Base-by-base conservation (phyloP, 139 green algal genomes). In the Zygnema circumcarinatum region DNA sequence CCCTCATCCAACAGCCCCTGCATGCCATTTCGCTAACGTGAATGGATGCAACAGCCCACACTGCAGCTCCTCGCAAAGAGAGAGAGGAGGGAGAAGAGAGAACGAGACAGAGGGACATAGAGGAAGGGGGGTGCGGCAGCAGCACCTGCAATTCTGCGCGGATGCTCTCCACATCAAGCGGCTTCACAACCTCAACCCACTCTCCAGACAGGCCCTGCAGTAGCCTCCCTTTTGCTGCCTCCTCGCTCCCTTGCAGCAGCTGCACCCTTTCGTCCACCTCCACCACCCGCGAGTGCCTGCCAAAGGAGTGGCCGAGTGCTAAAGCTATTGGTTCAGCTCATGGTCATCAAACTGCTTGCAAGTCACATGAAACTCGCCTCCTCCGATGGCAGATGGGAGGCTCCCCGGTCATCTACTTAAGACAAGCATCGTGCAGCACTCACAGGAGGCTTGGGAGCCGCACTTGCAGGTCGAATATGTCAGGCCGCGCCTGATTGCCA, bases 181-280 rank as follows among this genome's bases (percentile, higher is more conserved):
- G 32, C 38, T 73, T 78, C 1, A 94, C 89, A 31, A 98, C 89
- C 29, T 88, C 90, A 72, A 98, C 92, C 36, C 79, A 79, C 92
- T 98, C 96, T 0, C 96, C 96, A 2, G 96, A 98, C 21, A 94
- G 73, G 0, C 90, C 91, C 2, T 75, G 79, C 7, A n/a, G n/a
- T n/a, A n/a, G n/a, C n/a, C n/a, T n/a, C n/a, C n/a, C 90, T 90
- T 25, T 90, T 39, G 22, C 53, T 11, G n/a, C 31, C 7, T 0
- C 74, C 33, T 20, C 32, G n/a, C n/a, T n/a, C n/a, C n/a, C n/a
- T n/a, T n/a, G n/a, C n/a, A n/a, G n/a, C n/a, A n/a, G 0, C 81
- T 31, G 22, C 33, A 40, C 31, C 74, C 93, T 62, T 92, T 99
- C 97, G 11, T 98, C 93, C 72, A 97, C 94, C 91, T 99, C 95